Evolutionary conservation across 345 rosid species (phyloP), one percentile per base, ranked within the genome.

Genomic region (Microcos paniculata): DNA sequence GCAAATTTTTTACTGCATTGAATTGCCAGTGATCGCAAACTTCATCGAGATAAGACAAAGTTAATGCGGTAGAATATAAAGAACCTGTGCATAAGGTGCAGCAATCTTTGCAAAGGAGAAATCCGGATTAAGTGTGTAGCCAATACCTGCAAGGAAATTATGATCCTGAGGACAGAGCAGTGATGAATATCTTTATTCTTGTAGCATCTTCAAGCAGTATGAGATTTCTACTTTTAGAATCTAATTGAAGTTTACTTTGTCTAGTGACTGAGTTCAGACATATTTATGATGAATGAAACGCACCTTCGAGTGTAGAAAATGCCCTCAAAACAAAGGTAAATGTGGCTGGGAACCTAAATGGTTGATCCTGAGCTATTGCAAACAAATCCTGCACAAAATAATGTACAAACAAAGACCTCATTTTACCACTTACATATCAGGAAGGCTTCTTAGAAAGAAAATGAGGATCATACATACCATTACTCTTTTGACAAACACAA

Each of bases 271-370:
- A 62, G 46, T 19, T 53, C 18, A 42, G 61, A 71, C 42, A 56
- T 14, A 35, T 46, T 21, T n/a, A 71, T 2, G 23, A 49, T 15
- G n/a, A 15, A 43, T 23, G 58, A 43, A 63, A 64, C 8, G 35
- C 62, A 91, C 99, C 99, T 83, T 95, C 99, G 2, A 95, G 98
- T 6, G 97, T 95, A 72, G 99, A 89, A 80, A 95, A 95, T 72
- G 99, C 97, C 83, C 96, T 85, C 26, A 95, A 48, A 78, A 95
- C 93, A 82, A 93, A 96, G 74, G 98, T 87, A 72, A 95, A 90
- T 13, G 98, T 90, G 72, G 97, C 88, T 48, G 99, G 99, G 76
- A 95, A 89, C 66, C 97, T 90, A 78, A 95, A 93, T 62, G 97
- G 99, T 77, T 95, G 99, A 79, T 95, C 98, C 75, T 83, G 97